These are phyloP conservation scores for Fremontodendron californicum DNA, from an alignment of 345 rosid genomes.

Conservation along the genomic window DNA sequence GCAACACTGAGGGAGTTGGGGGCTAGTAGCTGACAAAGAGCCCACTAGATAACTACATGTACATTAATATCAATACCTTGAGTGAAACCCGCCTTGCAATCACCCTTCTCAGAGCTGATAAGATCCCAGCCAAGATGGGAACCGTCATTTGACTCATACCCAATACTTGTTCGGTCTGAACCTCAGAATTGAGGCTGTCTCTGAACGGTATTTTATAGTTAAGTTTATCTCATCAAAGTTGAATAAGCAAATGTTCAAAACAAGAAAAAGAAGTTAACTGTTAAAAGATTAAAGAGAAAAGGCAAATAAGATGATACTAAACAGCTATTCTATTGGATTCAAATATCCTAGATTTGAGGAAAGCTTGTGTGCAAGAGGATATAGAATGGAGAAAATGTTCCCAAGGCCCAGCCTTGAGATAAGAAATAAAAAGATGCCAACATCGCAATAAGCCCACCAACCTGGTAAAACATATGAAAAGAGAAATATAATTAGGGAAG, in stretches of 20 bases:
- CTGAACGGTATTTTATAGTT: constrained; percentile 58
- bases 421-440: constrained; percentile 76
- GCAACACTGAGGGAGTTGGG: background rate
- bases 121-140: constrained; percentile 91
- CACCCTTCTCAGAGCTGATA: constrained; percentile 90
- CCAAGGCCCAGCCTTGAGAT: constrained; percentile 96
- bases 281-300: background rate
- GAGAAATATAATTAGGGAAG: no score
- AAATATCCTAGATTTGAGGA: background rate
- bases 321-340: background rate
- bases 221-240: constrained; percentile 42
- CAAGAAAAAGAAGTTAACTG: background rate
- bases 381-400: constrained; percentile 79
- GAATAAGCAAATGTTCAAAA: constrained; percentile 6
- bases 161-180: constrained; percentile 47
- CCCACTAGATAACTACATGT: background rate
- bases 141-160: constrained; percentile 72
- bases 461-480: constrained; percentile 54
- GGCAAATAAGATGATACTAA: constrained; percentile 9
- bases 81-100: constrained; percentile 92
- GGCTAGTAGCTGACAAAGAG: constrained; percentile 2
- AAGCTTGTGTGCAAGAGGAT: constrained; percentile 45
- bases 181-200: constrained; percentile 43
- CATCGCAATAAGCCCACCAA: constrained; percentile 91
- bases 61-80: constrained; percentile 48